Conservation (phyloP, 768 basidiomycete species). For the Trametes cinnabarina region DNA sequence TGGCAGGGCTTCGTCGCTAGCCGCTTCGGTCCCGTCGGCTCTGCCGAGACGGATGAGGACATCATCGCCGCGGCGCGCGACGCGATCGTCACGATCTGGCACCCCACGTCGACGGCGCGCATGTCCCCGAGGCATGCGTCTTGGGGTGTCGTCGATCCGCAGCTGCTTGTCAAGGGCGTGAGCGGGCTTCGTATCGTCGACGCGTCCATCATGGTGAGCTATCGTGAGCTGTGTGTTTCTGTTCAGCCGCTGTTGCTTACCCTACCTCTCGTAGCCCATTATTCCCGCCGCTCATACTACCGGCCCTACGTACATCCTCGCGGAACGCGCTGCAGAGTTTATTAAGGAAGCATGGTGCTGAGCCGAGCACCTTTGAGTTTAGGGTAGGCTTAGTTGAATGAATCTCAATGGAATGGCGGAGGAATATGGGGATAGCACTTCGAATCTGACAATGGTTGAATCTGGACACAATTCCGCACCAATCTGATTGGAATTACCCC, state of each 20-base stretch:
- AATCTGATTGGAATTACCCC: too few species aligned
- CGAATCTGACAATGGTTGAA: too few species aligned
- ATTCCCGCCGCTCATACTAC: background rate
- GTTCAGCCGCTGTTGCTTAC: background rate
- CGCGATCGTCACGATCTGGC: slow-evolving; percentile 21
- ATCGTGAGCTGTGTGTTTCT: background rate
- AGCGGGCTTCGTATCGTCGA: slow-evolving; percentile 37
- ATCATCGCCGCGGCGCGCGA: slow-evolving; percentile 22
- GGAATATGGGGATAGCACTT: too few species aligned
- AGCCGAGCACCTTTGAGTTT: too few species aligned
- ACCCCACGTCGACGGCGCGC: slow-evolving; percentile 35
- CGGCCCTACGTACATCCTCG: background rate
- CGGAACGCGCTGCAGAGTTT: background rate
- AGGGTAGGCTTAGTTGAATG: too few species aligned
- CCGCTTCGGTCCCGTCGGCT: background rate
- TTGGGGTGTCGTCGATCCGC: slow-evolving; percentile 40
- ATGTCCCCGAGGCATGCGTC: slow-evolving; percentile 28
- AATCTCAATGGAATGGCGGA: too few species aligned
- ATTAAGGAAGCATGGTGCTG: background rate
- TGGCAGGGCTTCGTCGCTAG: slow-evolving; percentile 1
- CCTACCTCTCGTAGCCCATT: background rate
- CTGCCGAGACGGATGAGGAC: slow-evolving; percentile 7
- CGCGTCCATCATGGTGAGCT: slow-evolving; percentile 18
- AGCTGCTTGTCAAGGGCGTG: slow-evolving; percentile 42
- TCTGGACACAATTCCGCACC: too few species aligned